Evolutionary conservation across 2,329 filamentous ascomycete species (phyloP).

Genomic region (Cladophialophora carrionii): DNA sequence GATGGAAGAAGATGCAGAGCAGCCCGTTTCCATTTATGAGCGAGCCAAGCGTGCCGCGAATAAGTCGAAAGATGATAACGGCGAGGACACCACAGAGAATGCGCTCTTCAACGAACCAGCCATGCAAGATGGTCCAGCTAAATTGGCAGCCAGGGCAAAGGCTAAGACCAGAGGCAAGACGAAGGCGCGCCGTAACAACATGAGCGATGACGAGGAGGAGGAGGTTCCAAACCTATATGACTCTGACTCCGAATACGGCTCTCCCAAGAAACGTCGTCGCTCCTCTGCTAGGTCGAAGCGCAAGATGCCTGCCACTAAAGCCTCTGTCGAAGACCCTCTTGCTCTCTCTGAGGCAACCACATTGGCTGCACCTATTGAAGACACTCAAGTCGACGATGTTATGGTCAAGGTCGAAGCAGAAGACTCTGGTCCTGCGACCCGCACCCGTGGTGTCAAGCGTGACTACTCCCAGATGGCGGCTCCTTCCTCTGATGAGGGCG

Average conservation of each 20-base stretch:
- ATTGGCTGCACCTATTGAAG: background rate
- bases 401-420: constrained; percentile 65
- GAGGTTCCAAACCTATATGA: constrained; percentile 29
- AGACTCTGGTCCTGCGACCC: constrained; percentile 22
- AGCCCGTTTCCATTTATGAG: constrained; percentile 16
- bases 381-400: constrained; percentile 46
- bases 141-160: constrained; percentile 1
- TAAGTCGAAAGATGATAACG: background rate
- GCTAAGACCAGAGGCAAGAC: constrained; percentile 13
- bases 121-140: background rate
- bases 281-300: constrained; percentile 17
- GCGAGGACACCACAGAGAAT: background rate
- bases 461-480: constrained; percentile 25
- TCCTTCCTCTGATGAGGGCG: constrained; percentile 8
- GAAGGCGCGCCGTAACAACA: constrained; percentile 12
- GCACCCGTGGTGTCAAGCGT: constrained; percentile 33
- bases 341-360: background rate
- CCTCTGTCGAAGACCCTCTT: background rate
- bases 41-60: background rate
- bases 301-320: background rate
- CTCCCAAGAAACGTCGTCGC: constrained; percentile 18
- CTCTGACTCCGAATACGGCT: constrained; percentile 22
- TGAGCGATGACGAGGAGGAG: constrained; percentile 29
- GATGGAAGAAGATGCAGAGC: constrained; percentile 2
- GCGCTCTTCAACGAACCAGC: background rate